Conservation (phyloP, 495 filamentous ascomycete genomes). For the Terfezia boudieri region DNA sequence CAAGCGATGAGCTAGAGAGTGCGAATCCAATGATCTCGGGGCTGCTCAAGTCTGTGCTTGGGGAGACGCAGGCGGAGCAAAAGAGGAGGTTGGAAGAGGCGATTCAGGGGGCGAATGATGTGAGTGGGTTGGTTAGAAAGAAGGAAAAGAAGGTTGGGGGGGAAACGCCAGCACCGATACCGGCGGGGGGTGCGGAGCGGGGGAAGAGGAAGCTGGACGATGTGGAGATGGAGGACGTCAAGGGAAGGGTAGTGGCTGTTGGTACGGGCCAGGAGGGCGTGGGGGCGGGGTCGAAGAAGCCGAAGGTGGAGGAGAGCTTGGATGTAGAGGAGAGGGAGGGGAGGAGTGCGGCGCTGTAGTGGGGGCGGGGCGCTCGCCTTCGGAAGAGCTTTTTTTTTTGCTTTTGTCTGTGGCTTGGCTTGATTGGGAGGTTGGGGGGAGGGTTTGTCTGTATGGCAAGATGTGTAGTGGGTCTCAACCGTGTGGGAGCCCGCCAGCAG, state of each 20-base stretch:
- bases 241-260: not conserved
- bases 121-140: conserved; percentile 66
- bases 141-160: conserved; percentile 28
- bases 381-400: too few species aligned
- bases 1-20: conserved; percentile 6
- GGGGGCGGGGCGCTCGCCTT: too few species aligned
- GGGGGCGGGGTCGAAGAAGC: not conserved
- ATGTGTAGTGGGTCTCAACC: conserved; percentile 4
- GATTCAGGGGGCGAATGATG: conserved; percentile 57
- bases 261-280: not conserved
- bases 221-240: not conserved
- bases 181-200: conserved; percentile 1
- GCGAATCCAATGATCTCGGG: conserved; percentile 12
- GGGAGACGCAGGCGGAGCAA: conserved; percentile 38
- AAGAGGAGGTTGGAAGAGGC: conserved; percentile 52
- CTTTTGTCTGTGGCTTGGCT: too few species aligned
- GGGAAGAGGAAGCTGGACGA: not conserved
- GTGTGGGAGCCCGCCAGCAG: conserved; percentile 1
- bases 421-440: not conserved
- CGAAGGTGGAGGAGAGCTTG: not conserved
- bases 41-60: conserved; percentile 9
- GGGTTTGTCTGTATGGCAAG: not conserved
- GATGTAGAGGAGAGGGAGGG: not conserved
- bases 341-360: not conserved
- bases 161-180: not conserved